phyloP scores from a whole-genome alignment of 441 rosid genomes.

The Arabidopsis lyrata region DNA sequence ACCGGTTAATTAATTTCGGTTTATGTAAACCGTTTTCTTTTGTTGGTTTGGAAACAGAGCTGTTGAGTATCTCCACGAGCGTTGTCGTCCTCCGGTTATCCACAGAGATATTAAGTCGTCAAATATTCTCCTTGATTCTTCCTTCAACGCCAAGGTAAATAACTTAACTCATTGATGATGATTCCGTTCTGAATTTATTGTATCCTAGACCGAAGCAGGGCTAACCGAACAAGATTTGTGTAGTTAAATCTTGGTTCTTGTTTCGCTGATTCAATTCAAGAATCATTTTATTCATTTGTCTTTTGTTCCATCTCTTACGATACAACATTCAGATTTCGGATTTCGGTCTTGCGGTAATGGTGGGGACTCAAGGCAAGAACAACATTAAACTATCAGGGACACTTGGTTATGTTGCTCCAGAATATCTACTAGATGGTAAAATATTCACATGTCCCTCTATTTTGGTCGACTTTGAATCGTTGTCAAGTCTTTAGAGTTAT shows the following conservation, averaged over 20 bases:
- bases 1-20: slow-evolving; percentile 25
- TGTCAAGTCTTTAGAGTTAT: slow-evolving; percentile 1
- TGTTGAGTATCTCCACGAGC: slow-evolving; percentile 88
- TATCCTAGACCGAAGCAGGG: slow-evolving; percentile 9
- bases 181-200: slow-evolving; percentile 4
- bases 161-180: not conserved
- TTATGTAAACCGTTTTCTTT: slow-evolving; percentile 21
- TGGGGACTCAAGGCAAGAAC: slow-evolving; percentile 64
- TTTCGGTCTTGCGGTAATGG: slow-evolving; percentile 87
- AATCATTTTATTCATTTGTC: not conserved
- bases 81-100: slow-evolving; percentile 85
- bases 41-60: slow-evolving; percentile 46
- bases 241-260: slow-evolving; percentile 2
- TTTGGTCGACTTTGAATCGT: not conserved
- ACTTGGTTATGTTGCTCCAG: slow-evolving; percentile 93
- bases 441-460: not conserved
- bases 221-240: not conserved
- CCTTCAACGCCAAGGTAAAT: slow-evolving; percentile 88
- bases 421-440: slow-evolving; percentile 86
- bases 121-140: slow-evolving; percentile 86
- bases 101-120: slow-evolving; percentile 98
- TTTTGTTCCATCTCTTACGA: not conserved
- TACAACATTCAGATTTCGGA: slow-evolving; percentile 71
- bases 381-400: slow-evolving; percentile 90
- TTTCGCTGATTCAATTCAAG: slow-evolving; percentile 26